Evolutionary conservation across 305 asterid species (phyloP).

Genomic region (Ajuga reptans): DNA sequence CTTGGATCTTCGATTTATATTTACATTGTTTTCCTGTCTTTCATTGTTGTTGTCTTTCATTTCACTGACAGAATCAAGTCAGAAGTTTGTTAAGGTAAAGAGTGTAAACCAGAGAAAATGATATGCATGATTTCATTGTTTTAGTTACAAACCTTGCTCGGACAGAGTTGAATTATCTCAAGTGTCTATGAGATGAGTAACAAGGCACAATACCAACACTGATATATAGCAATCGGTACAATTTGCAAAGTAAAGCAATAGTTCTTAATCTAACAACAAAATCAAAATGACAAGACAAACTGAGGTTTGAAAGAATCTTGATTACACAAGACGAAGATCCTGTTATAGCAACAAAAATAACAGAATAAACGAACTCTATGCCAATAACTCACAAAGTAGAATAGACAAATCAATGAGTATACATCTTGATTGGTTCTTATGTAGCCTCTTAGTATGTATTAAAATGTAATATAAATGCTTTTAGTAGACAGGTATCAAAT

Average conservation of each 20-base stretch:
- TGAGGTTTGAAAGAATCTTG: background rate
- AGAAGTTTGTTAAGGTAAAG: conserved; percentile 12
- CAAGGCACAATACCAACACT: background rate
- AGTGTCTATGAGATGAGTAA: background rate
- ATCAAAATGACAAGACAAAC: background rate
- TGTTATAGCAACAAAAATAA: too few relatives aligned
- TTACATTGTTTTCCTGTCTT: background rate
- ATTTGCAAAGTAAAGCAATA: too few relatives aligned
- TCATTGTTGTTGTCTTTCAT: conserved; percentile 9
- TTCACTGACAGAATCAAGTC: conserved; percentile 16
- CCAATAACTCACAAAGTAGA: background rate
- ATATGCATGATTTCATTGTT: conserved; percentile 15
- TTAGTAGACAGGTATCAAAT: background rate
- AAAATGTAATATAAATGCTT: too few relatives aligned
- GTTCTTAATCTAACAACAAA: too few relatives aligned
- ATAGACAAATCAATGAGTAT: too few relatives aligned
- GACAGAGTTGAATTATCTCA: background rate
- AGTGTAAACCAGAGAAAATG: background rate
- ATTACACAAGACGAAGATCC: too few relatives aligned
- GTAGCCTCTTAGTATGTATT: too few relatives aligned
- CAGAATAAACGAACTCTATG: background rate
- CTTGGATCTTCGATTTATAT: background rate
- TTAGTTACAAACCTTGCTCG: background rate
- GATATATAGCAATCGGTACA: too few relatives aligned
- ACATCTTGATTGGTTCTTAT: too few relatives aligned